These are phyloP conservation scores for Pueraria montana DNA, from an alignment of 306 rosid genomes.

Conservation along the genomic window DNA sequence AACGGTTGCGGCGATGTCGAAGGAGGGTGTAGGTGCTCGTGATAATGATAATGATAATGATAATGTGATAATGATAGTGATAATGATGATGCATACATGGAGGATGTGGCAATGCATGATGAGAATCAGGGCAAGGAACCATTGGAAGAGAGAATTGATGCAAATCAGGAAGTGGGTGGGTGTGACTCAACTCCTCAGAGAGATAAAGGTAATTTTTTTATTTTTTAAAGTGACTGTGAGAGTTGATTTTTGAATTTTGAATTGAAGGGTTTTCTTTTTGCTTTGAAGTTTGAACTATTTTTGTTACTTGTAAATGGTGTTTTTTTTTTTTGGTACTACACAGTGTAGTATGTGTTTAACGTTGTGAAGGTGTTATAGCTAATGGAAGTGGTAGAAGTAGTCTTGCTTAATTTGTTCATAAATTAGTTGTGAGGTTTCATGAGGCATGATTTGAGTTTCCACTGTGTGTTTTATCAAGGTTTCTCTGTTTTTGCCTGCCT, in stretches of 20 bases:
- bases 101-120: constrained; percentile 14
- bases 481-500: constrained; percentile 14
- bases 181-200: constrained; percentile 37
- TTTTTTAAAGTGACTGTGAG: neutral
- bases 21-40: neutral
- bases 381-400: constrained; percentile 16
- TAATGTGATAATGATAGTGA: neutral
- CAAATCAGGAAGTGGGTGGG: constrained; percentile 34
- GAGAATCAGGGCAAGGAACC: constrained; percentile 35
- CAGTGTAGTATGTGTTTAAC: constrained; percentile 1
- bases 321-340: constrained; percentile 2
- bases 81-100: constrained; percentile 32
- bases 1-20: constrained; percentile 40
- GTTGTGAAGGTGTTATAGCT: neutral
- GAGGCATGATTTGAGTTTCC: constrained; percentile 14
- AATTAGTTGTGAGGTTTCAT: constrained; percentile 27
- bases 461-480: neutral
- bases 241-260: neutral
- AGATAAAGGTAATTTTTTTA: constrained; percentile 47
- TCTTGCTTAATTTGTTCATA: constrained; percentile 31
- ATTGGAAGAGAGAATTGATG: constrained; percentile 41
- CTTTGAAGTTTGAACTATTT: neutral
- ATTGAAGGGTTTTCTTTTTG: constrained; percentile 1
- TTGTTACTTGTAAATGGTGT: neutral
- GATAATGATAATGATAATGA: neutral